Evolutionary conservation across 306 rosid species (phyloP), one percentile per base, ranked within the genome.

Genomic region (Sesbania bispinosa): DNA sequence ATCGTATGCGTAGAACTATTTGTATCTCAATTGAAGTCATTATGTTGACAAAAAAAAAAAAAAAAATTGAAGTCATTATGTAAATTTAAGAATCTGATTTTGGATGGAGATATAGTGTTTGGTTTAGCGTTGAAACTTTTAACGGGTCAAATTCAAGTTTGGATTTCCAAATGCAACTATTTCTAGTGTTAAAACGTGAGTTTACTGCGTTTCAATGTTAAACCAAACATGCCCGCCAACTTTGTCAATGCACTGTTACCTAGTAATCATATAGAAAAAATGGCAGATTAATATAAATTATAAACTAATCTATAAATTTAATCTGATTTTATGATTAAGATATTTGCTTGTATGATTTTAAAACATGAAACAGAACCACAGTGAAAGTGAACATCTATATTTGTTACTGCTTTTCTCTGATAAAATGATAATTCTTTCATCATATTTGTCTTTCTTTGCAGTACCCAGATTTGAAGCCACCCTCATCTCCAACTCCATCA

Each of bases 391-490:
- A 23, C 15, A 24, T 71, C 18, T 16, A 18, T 20, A 3, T 59
- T 65, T 36, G 14, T 10, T 35, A 23, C 11, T 69, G 2, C 23
- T 16, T 8, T 50, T 33, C 20, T 69, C 10, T 15, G 45, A 20
- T 20, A 63, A 50, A 46, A 15, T 18, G 29, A 41, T 10, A 48
- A 39, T 20, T 59, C 42, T n/a, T 14, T 62, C 29, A 3, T 29
- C 7, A 15, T 29, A 23, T 15, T 36, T 50, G 5, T 45, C 51
- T 59, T 16, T 63, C 36, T 67, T 73, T 73, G 52, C 92, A 87
- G 98, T 87, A 84, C 72, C 96, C 93, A 11, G 96, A 88, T 81
- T 67, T 90, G 84, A 93, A 90, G 80, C 93, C 93, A 19, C 97
- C 97, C 2, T 79, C 93, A 20, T 88, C 92, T 69, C 92, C 96